These are phyloP conservation scores for Chenopodium suecicum DNA, from an alignment of 148 eudicot species.

Conservation along the genomic window DNA sequence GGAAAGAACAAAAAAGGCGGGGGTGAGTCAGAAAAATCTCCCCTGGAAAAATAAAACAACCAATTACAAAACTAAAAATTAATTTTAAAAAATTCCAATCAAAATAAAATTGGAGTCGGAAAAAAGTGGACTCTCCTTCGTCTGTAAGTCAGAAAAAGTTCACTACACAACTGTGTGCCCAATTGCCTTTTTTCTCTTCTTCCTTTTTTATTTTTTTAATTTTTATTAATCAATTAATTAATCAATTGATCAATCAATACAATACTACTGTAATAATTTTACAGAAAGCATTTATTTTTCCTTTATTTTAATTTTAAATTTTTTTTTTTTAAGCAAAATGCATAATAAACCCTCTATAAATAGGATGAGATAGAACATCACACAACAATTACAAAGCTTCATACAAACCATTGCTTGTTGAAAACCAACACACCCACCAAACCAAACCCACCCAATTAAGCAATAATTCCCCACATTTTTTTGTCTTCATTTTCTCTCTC, in stretches of 20 bases:
- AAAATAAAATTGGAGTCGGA: background rate
- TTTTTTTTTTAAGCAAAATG: slow-evolving; percentile 13
- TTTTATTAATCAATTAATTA: background rate
- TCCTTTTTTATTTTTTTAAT: background rate
- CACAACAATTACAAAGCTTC: slow-evolving; percentile 17
- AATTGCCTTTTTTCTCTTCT: slow-evolving; percentile 6
- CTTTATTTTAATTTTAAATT: background rate
- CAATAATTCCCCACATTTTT: slow-evolving; percentile 10
- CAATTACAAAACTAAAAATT: background rate
- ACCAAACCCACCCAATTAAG: background rate
- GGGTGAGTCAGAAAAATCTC: background rate
- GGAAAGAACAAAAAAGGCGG: slow-evolving; percentile 8
- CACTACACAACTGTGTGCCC: background rate
- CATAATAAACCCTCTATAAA: slow-evolving; percentile 28
- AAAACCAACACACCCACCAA: background rate
- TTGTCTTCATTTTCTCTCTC: background rate
- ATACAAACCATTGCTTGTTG: background rate
- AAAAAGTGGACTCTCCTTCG: slow-evolving; percentile 24
- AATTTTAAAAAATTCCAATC: background rate
- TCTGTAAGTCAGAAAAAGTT: slow-evolving; percentile 29
- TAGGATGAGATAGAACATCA: slow-evolving; percentile 17
- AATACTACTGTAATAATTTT: too few species aligned
- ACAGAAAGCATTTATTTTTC: background rate
- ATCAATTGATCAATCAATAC: slow-evolving; percentile 1
- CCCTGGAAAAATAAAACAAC: background rate